A percentile compares a stretch with the other conserved stretches of the same genome.
phyloP scores from a whole-genome alignment of 1,284 basidiomycete genomes.

The Rhodotorula sp. region DNA sequence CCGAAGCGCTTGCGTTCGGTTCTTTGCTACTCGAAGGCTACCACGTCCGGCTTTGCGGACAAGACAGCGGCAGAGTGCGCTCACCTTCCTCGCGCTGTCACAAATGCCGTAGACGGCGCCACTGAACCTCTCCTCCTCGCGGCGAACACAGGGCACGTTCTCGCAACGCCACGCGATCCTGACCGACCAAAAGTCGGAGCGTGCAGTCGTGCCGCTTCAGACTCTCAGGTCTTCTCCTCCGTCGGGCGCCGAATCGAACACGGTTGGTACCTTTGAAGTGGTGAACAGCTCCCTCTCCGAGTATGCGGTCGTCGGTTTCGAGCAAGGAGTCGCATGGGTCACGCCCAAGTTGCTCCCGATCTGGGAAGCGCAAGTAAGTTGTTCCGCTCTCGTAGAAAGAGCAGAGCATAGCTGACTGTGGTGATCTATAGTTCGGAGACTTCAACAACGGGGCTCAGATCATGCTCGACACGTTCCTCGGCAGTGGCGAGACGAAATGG shows the following conservation, averaged over 20 bases:
- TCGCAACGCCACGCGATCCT: constrained; percentile 88
- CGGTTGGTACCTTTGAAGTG: constrained; percentile 51
- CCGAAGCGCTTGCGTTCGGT: constrained; percentile 84
- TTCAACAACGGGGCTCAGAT: constrained; percentile 71
- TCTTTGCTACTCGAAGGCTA: constrained; percentile 72
- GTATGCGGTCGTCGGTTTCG: constrained; percentile 59
- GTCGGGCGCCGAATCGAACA: not conserved
- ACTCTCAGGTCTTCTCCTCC: constrained; percentile 10
- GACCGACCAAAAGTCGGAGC: constrained; percentile 63
- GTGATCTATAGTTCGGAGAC: constrained; percentile 52
- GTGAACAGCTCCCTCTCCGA: constrained; percentile 44
- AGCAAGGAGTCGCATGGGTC: constrained; percentile 85
- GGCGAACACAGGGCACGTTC: constrained; percentile 63
- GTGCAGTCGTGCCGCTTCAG: constrained; percentile 31
- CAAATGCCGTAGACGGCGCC: not conserved
- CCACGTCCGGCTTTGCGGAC: constrained; percentile 80
- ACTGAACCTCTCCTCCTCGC: not conserved
- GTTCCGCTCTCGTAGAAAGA: not conserved
- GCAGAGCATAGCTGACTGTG: not conserved
- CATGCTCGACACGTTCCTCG: constrained; percentile 81
- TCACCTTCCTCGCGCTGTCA: not conserved
- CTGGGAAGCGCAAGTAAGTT: constrained; percentile 75
- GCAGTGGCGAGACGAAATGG: constrained; percentile 63
- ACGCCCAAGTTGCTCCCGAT: constrained; percentile 72
- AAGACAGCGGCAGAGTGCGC: constrained; percentile 70